phyloP scores from a whole-genome alignment of 1,139 yeast species.

The Debaryomyces nepalensis region DNA sequence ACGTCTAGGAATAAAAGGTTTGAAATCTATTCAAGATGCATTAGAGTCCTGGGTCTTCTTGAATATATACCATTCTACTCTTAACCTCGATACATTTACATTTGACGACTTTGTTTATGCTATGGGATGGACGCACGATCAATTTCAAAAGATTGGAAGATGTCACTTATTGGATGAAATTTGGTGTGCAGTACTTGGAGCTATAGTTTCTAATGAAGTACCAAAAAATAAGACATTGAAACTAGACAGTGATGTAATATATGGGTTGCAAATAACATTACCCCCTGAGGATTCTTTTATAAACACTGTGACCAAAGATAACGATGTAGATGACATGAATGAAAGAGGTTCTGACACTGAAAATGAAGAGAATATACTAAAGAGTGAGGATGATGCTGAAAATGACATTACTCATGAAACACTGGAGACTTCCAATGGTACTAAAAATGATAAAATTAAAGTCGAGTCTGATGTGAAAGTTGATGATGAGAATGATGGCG shows the following conservation, averaged over 20 bases:
- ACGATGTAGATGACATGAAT: slow-evolving; percentile 27
- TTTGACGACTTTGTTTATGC: slow-evolving; percentile 78
- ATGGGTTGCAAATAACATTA: slow-evolving; percentile 44
- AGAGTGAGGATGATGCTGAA: slow-evolving; percentile 18
- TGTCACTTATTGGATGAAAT: slow-evolving; percentile 71
- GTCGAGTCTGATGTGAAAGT: slow-evolving; percentile 1
- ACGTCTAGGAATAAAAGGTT: slow-evolving; percentile 19
- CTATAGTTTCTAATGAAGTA: slow-evolving; percentile 43
- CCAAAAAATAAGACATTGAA: slow-evolving; percentile 29
- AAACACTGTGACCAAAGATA: slow-evolving; percentile 30
- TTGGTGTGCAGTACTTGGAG: slow-evolving; percentile 65
- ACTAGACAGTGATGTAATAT: slow-evolving; percentile 32
- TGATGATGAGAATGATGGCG: slow-evolving; percentile 16
- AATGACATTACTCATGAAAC: slow-evolving; percentile 21
- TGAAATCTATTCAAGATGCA: slow-evolving; percentile 42
- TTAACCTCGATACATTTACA: slow-evolving; percentile 71
- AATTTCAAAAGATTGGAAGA: slow-evolving; percentile 45
- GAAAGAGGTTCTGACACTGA: slow-evolving; percentile 12
- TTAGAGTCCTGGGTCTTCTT: slow-evolving; percentile 77
- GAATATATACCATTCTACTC: slow-evolving; percentile 68
- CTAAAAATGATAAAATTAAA: slow-evolving; percentile 5
- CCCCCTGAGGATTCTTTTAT: slow-evolving; percentile 42
- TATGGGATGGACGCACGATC: slow-evolving; percentile 57
- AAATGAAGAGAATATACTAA: slow-evolving; percentile 15
- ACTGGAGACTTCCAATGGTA: slow-evolving; percentile 10